Evolutionary conservation across 1,284 basidiomycete species (phyloP).

Genomic region (Abortiporus biennis): DNA sequence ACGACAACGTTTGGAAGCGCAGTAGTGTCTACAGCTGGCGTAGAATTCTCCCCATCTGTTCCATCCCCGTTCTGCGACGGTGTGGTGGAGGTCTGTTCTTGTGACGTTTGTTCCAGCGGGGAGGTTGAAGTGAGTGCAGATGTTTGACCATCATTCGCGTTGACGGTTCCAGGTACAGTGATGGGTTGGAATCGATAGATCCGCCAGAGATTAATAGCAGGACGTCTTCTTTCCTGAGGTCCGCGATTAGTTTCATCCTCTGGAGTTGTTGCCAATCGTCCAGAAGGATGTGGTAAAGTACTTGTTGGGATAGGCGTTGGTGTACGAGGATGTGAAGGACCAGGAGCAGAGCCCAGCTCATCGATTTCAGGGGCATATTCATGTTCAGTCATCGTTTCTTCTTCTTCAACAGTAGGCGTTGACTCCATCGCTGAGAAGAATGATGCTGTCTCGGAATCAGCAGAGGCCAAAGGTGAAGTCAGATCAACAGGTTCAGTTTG

Average conservation of each 20-base stretch:
- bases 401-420: conserved; percentile 7
- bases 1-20: conserved; percentile 45
- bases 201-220: conserved; percentile 75
- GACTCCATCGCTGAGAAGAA: not conserved
- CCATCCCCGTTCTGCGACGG: conserved; percentile 6
- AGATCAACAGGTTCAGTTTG: conserved; percentile 20
- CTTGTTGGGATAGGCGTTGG: conserved; percentile 13
- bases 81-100: conserved; percentile 2
- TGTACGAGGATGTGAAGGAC: conserved; percentile 13
- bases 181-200: conserved; percentile 72
- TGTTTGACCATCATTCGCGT: not conserved
- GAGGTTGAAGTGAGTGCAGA: conserved; percentile 9
- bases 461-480: conserved; percentile 3
- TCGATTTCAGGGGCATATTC: conserved; percentile 14
- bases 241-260: not conserved
- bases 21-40: conserved; percentile 10
- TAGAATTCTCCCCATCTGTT: conserved; percentile 8
- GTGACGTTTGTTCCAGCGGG: conserved; percentile 1
- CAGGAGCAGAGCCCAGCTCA: conserved; percentile 14
- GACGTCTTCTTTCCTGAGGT: conserved; percentile 16
- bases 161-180: conserved; percentile 19
- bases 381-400: conserved; percentile 15
- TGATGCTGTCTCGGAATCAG: not conserved
- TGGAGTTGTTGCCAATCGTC: not conserved
- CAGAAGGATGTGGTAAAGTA: conserved; percentile 3